These are phyloP conservation scores for Silybum marianum DNA, from an alignment of 129 eudicot genomes.

Conservation along the genomic window DNA sequence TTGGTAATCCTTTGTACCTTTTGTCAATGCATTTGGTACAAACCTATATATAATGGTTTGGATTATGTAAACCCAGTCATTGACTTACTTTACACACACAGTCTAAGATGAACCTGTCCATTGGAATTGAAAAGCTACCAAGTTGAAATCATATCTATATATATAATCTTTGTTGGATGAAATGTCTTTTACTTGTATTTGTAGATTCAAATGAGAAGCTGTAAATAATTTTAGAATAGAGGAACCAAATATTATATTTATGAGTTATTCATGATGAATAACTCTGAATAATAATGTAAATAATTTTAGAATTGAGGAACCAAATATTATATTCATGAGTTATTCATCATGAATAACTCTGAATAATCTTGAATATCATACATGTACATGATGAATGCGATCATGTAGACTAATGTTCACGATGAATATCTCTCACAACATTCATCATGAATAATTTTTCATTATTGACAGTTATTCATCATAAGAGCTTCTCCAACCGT, in stretches of 20 bases:
- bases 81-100: neutral
- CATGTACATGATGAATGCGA: neutral
- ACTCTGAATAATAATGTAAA: no score
- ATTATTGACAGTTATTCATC: no score
- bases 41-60: neutral
- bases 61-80: neutral
- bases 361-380: no score
- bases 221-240: no score
- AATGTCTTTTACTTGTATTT: neutral
- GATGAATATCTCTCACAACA: neutral
- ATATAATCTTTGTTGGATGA: neutral
- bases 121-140: no score
- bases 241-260: no score
- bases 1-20: slow-evolving; percentile 2
- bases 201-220: no score
- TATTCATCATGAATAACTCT: no score
- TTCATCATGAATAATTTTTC: no score
- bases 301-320: no score
- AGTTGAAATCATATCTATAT: neutral
- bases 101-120: neutral
- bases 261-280: neutral
- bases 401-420: neutral
- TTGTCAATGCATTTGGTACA: neutral
- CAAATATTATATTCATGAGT: no score
- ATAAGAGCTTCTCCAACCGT: no score